Base-by-base conservation (phyloP, 2,329 filamentous ascomycete species). In the Epichloe scottii region DNA sequence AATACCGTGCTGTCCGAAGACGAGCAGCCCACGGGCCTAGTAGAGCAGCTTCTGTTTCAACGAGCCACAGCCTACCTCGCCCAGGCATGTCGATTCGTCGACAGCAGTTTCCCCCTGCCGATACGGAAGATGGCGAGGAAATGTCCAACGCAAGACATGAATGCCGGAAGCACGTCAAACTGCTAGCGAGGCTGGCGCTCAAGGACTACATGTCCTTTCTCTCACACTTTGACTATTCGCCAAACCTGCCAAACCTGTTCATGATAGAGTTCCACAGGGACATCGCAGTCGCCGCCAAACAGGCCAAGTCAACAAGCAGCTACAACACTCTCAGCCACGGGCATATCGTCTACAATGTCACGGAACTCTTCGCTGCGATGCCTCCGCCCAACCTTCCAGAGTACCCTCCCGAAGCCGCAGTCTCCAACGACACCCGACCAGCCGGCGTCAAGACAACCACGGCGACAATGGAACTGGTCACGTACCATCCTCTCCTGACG, bases 401-500 rank as follows among this genome's bases (percentile, higher is more conserved):
- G 0, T 89, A 84, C 59, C 85, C 85, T 2, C 68, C 70, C 44
- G 71, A 68, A n/a, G 30, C 33, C 17, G n/a, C 30, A 23, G 30
- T 4, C 10, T 17, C 30, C 21, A 8, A 8, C 11, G 5, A 5
- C 8, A 12, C 11, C 34, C 37, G 14, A 26, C 11, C 17, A 34
- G 37, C 19, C 8, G 15, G 37, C 3, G 30, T 2, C 33, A 40
- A 10, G 51, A 54, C 6, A 61, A 67, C 14, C 54, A 6, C 34
- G 64, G 4, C 56, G 68, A 57, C 58, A n/a, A 63, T 60, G 46
- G 67, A 69, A 51, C 59, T 54, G 49, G 56, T 62, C 30, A 93
- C 87, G 1, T 93, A 88, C 63, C 88, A 94, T 60, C 89, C 88
- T 0, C 75, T 93, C 8, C 73, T 94, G 11, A 81, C 81, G 6